Evolutionary conservation across 345 rosid genomes (phyloP), one percentile per base, ranked within the genome.

Genomic region (Brassica nigra): DNA sequence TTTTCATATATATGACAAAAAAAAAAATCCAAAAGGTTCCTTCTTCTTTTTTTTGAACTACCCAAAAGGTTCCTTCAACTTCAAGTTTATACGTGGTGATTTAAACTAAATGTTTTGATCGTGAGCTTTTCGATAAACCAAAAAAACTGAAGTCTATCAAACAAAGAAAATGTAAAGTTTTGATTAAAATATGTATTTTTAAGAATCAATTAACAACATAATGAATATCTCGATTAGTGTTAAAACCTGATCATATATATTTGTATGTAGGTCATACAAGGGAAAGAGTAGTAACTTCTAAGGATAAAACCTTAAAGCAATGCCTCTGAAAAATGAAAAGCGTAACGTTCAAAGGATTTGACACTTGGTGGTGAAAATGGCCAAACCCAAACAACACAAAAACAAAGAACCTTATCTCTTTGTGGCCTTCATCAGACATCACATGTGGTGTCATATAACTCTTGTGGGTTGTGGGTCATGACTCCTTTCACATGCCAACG

Each of bases 401-500:
- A 57, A 0, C 11, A 20, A 18, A 3, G 2, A 57, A 57, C 29
- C 29, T 57, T 57, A 57, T 57, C 62, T 57, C 29, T 20, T 57
- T 20, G 62, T 57, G 62, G 62, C 12, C 62, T 57, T 57, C 30
- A 57, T 3, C 29, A 20, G 62, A 57, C 62, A 65, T 54, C 33
- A 68, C 78, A 79, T 79, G 82, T 79, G 55, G 78, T 73, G 68
- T 23, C 69, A 66, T 66, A 31, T 27, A 55, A 59, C 37, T 42
- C 8, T 31, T 66, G 62, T 66, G 54, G 62, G 63, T 33, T 78
- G 63, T 78, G 77, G 77, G 82, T 73, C 82, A 73, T 30, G 68
- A n/a, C 63, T 59, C 63, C 62, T 66, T 73, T 58, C 73, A 66
- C 31, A 78, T 66, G 62, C n/a, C 62, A 73, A 73, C 73, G 52